These are phyloP conservation scores for Aspergillus asperescens DNA, from an alignment of 495 filamentous ascomycete genomes.

Conservation along the genomic window DNA sequence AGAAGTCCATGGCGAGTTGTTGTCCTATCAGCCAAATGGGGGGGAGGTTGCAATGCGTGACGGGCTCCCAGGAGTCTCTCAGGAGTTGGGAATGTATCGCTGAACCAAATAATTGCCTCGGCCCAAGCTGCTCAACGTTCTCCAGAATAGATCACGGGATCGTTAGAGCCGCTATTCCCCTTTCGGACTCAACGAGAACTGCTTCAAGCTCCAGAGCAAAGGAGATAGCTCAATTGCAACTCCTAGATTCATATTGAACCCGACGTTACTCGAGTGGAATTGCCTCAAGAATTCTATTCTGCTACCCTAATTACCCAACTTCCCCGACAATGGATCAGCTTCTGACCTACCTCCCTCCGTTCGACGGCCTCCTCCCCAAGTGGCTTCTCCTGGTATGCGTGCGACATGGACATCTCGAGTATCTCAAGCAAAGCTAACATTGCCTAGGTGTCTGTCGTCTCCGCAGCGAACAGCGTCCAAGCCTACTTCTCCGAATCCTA, in stretches of 20 bases:
- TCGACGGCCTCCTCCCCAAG: constrained; percentile 57
- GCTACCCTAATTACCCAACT: neutral
- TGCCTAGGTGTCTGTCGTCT: constrained; percentile 66
- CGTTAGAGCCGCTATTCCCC: neutral
- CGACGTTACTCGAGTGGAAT: neutral
- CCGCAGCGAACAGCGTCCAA: constrained; percentile 76
- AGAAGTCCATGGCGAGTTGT: constrained; percentile 30
- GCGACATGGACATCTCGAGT: neutral
- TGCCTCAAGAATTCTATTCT: neutral
- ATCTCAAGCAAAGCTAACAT: constrained; percentile 4
- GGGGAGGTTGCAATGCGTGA: neutral
- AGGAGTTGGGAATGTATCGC: neutral
- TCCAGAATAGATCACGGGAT: neutral
- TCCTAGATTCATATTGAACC: neutral
- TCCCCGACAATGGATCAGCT: constrained; percentile 28
- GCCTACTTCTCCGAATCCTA: constrained; percentile 68
- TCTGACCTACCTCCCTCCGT: constrained; percentile 45
- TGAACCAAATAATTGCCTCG: constrained; percentile 4
- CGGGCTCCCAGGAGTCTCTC: neutral
- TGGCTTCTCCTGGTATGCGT: constrained; percentile 59
- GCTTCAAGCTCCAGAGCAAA: neutral
- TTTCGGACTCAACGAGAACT: neutral
- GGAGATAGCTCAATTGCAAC: neutral
- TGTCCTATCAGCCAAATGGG: neutral
- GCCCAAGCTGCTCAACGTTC: too few relatives aligned